Percentiles rank a stretch among this genome's conserved stretches.
Evolutionary conservation across 2,329 filamentous ascomycete genomes (phyloP).

Genomic region (Clonostachys rosea): DNA sequence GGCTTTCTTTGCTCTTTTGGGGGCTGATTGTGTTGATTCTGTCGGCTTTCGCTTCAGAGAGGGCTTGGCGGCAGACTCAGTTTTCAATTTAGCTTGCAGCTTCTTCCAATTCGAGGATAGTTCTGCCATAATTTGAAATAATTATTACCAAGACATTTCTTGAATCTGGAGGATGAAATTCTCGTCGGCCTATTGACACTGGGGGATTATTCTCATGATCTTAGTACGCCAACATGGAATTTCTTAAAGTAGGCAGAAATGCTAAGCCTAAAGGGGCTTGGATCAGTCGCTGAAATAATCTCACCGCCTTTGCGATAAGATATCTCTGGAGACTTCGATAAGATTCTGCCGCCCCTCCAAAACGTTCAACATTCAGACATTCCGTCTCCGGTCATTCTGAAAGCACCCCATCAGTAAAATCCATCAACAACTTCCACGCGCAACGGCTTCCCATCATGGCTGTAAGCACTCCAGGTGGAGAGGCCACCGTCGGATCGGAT

Average conservation of each 20-base stretch:
- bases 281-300: not conserved
- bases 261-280: no score
- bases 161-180: no score
- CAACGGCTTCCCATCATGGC: slow-evolving; percentile 38
- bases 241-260: no score
- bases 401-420: not conserved
- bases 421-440: not conserved
- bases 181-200: no score
- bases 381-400: no score
- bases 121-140: slow-evolving; percentile 23
- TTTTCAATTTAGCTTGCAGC: slow-evolving; percentile 59
- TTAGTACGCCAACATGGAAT: no score
- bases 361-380: slow-evolving; percentile 1
- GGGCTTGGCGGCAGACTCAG: slow-evolving; percentile 31
- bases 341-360: slow-evolving; percentile 20
- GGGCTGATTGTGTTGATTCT: slow-evolving; percentile 10
- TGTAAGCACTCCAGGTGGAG: slow-evolving; percentile 40
- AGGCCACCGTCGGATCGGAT: slow-evolving; percentile 51
- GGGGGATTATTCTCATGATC: no score
- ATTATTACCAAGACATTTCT: not conserved
- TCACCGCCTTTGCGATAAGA: slow-evolving; percentile 19
- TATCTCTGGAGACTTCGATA: no score
- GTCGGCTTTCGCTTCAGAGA: slow-evolving; percentile 34
- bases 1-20: slow-evolving; percentile 16
- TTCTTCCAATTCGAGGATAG: slow-evolving; percentile 75